Conservation (phyloP, 805 yeast genomes). For the Yarrowia sp. region DNA sequence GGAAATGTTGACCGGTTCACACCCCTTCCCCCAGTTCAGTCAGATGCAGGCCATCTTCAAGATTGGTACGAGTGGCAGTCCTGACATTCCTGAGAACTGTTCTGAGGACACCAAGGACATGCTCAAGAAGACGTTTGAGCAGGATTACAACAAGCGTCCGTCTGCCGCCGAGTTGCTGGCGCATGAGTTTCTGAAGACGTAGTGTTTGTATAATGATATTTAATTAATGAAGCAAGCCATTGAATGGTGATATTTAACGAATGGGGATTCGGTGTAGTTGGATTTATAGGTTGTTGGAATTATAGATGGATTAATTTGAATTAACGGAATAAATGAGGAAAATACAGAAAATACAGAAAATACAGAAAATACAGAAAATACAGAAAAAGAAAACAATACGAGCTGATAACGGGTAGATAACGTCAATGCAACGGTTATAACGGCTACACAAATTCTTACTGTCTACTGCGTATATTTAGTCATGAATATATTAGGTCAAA, state of each 20-base stretch:
- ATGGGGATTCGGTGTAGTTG: not conserved
- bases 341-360: too few relatives aligned
- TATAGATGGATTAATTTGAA: too few relatives aligned
- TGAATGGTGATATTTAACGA: not conserved
- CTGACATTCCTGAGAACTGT: conserved; percentile 66
- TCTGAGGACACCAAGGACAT: conserved; percentile 68
- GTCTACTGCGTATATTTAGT: not conserved
- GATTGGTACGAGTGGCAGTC: conserved; percentile 77
- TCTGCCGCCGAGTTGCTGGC: conserved; percentile 64
- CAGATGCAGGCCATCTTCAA: conserved; percentile 97
- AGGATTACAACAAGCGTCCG: conserved; percentile 72
- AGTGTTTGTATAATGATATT: not conserved
- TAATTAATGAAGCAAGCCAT: not conserved
- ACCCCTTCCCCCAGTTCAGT: conserved; percentile 90
- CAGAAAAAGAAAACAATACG: not conserved
- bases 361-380: too few relatives aligned
- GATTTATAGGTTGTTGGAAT: too few relatives aligned
- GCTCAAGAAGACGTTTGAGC: conserved; percentile 61
- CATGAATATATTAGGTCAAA: not conserved
- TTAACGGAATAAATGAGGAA: not conserved
- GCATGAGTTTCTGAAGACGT: conserved; percentile 49
- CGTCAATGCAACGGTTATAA: not conserved
- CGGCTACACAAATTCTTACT: not conserved
- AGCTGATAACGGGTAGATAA: not conserved
- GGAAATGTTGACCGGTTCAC: conserved; percentile 94